Evolutionary conservation across 2,329 filamentous ascomycete species (phyloP).

Genomic region (Fusarium liriodendri): DNA sequence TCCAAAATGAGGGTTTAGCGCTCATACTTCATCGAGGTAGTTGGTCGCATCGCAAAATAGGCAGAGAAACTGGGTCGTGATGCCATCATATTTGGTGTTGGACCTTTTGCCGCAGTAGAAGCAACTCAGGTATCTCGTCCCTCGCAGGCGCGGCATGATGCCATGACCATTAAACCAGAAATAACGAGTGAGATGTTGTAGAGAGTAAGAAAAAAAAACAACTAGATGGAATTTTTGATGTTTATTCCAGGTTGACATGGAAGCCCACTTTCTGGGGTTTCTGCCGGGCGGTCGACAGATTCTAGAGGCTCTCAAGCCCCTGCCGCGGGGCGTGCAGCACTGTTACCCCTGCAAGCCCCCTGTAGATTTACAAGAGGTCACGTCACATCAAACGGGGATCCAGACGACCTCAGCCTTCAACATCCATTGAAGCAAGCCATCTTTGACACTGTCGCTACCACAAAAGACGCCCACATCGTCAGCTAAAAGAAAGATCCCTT

Average conservation of each 20-base stretch:
- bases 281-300: slow-evolving; percentile 50
- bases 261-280: slow-evolving; percentile 42
- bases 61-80: slow-evolving; percentile 77
- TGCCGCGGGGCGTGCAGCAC: slow-evolving; percentile 18
- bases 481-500: background rate
- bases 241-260: slow-evolving; percentile 28
- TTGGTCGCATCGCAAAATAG: slow-evolving; percentile 86
- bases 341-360: slow-evolving; percentile 23
- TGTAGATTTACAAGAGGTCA: slow-evolving; percentile 17
- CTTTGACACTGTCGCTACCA: background rate
- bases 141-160: slow-evolving; percentile 57
- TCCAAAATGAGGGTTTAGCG: fast-evolving
- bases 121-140: slow-evolving; percentile 68
- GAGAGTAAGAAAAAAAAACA: background rate
- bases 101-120: slow-evolving; percentile 86
- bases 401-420: background rate
- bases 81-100: slow-evolving; percentile 66
- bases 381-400: slow-evolving; percentile 19
- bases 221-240: slow-evolving; percentile 5
- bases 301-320: slow-evolving; percentile 21
- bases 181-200: background rate
- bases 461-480: background rate
- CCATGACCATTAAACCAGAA: slow-evolving; percentile 23
- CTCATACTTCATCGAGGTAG: slow-evolving; percentile 82
- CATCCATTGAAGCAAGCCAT: background rate